Conservation (phyloP, 2,329 filamentous ascomycete species). For the Didymella segeticola region DNA sequence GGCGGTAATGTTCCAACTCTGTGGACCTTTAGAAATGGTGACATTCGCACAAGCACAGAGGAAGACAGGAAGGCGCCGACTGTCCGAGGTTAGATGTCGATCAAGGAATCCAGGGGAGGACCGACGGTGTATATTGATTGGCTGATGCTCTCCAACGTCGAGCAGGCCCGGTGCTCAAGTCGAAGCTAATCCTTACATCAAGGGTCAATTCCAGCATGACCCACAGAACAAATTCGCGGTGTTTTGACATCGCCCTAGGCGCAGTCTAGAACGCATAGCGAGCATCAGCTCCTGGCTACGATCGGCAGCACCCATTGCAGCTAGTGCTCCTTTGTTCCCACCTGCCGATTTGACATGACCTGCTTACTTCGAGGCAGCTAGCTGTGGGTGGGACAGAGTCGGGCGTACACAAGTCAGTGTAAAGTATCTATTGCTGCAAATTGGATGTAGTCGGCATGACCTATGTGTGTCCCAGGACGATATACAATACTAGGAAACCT, state of each 20-base stretch:
- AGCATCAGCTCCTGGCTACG: slow-evolving; percentile 22
- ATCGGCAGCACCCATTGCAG: slow-evolving; percentile 23
- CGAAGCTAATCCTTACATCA: slow-evolving; percentile 29
- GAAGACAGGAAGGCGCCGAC: slow-evolving; percentile 3
- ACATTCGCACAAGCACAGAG: slow-evolving; percentile 14
- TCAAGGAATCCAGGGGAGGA: slow-evolving; percentile 16
- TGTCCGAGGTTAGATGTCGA: slow-evolving; percentile 21
- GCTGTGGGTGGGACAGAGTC: slow-evolving; percentile 4
- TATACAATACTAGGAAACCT: neutral
- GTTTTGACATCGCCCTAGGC: slow-evolving; percentile 32
- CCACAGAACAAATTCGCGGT: slow-evolving; percentile 36
- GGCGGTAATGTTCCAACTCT: neutral
- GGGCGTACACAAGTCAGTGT: neutral
- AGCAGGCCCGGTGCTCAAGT: slow-evolving; percentile 22
- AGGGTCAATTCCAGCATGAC: slow-evolving; percentile 32
- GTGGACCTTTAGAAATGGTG: neutral
- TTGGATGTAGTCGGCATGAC: neutral
- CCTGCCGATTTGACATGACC: neutral
- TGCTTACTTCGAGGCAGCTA: neutral
- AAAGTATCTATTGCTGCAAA: too few species aligned
- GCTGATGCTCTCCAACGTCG: slow-evolving; percentile 18
- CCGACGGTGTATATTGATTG: slow-evolving; percentile 25
- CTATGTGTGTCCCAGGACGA: neutral
- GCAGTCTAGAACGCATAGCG: slow-evolving; percentile 44
- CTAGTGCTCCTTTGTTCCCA: slow-evolving; percentile 7